These are phyloP conservation scores for Nicotiana tabacum DNA, from an alignment of 257 asterid genomes.

Conservation along the genomic window DNA sequence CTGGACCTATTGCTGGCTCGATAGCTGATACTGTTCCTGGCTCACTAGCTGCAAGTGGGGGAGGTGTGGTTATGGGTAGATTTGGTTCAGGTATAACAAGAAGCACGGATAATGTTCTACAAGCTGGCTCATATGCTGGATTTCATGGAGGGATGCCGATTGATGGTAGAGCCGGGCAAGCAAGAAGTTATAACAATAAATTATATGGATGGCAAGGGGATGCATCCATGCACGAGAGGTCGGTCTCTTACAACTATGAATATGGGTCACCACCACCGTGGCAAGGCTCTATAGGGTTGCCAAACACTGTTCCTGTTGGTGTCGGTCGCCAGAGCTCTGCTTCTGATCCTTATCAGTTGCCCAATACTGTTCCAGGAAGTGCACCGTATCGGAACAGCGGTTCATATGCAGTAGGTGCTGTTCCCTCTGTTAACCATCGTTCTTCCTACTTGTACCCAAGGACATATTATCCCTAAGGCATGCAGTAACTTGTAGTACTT, in stretches of 20 bases:
- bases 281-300: neutral
- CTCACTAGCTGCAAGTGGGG: neutral
- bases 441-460: conserved; percentile 39
- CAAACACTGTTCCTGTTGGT: conserved; percentile 33
- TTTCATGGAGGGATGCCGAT: neutral
- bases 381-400: conserved; percentile 30
- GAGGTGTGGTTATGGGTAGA: neutral
- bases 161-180: neutral
- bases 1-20: neutral
- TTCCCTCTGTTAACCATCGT: conserved; percentile 30
- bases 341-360: conserved; percentile 63
- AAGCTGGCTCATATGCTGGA: conserved; percentile 1
- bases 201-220: conserved; percentile 20
- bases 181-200: conserved; percentile 22
- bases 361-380: conserved; percentile 39
- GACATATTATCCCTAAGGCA: conserved; percentile 2
- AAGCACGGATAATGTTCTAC: neutral
- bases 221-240: neutral
- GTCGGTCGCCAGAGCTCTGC: conserved; percentile 25
- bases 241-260: neutral
- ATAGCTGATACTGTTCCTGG: neutral
- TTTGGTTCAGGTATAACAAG: neutral
- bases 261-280: neutral
- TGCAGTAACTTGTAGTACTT: neutral
- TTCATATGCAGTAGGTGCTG: conserved; percentile 21